A percentile compares a stretch with the other conserved stretches of the same genome.
phyloP scores from a whole-genome alignment of 2,329 filamentous ascomycete species.

The Arthrobotrys entomopaga region DNA sequence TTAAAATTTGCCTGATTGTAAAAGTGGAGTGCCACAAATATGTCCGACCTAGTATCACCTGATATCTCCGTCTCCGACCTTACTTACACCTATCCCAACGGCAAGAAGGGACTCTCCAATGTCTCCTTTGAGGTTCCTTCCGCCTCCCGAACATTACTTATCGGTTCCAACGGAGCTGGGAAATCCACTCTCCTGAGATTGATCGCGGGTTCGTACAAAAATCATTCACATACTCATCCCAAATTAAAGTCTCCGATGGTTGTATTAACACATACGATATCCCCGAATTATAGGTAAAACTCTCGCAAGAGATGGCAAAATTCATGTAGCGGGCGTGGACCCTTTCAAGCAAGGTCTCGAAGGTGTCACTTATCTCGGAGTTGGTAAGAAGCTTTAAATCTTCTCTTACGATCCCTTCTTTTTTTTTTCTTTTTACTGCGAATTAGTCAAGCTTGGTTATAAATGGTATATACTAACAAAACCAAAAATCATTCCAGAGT shows the following conservation, averaged over 20 bases:
- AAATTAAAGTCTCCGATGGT: background rate
- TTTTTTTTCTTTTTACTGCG: background rate
- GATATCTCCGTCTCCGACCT: slow-evolving; percentile 77
- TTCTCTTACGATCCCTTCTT: no score
- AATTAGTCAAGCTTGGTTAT: no score
- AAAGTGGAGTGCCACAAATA: slow-evolving; percentile 6
- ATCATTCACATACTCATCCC: background rate
- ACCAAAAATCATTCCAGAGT: slow-evolving; percentile 72
- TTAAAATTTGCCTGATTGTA: background rate
- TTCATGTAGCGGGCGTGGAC: slow-evolving; percentile 83
- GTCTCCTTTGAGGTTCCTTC: slow-evolving; percentile 81
- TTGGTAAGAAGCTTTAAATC: slow-evolving; percentile 61
- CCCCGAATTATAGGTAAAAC: slow-evolving; percentile 79
- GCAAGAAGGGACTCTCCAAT: slow-evolving; percentile 78
- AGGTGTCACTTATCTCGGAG: slow-evolving; percentile 94
- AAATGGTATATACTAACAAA: no score
- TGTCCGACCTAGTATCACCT: slow-evolving; percentile 35
- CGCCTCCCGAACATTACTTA: slow-evolving; percentile 85
- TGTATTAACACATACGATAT: background rate
- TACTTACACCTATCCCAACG: slow-evolving; percentile 89
- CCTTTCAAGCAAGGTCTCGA: slow-evolving; percentile 90
- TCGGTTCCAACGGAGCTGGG: slow-evolving; percentile 95
- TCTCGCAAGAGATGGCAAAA: slow-evolving; percentile 79
- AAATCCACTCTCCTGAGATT: slow-evolving; percentile 97
- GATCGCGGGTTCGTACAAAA: slow-evolving; percentile 65